phyloP scores from a whole-genome alignment of 108 stramenopile species.

The Nitzschia sp. region DNA sequence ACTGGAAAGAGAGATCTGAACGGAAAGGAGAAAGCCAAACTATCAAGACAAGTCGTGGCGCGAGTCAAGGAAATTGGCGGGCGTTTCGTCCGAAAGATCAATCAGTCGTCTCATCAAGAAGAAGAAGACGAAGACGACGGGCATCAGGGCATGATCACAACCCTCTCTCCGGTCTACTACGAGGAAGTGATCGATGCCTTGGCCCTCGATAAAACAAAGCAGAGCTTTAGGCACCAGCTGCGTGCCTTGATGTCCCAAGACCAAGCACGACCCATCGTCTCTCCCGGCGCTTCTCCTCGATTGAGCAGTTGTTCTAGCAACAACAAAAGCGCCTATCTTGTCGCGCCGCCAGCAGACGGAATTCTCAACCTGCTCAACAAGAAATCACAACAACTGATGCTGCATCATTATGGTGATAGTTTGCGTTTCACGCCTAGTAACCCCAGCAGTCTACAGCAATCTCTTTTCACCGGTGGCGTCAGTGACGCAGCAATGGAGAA shows the following conservation, averaged over 20 bases:
- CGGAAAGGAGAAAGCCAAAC: conserved; percentile 1
- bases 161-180: neutral
- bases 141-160: neutral
- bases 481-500: too few species aligned
- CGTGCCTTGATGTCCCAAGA: neutral
- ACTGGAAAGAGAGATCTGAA: neutral
- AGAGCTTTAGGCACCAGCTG: conserved; percentile 15
- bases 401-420: neutral
- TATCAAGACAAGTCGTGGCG: neutral
- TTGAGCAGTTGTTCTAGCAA: neutral
- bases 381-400: neutral
- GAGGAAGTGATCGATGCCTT: conserved; percentile 12
- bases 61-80: conserved; percentile 6
- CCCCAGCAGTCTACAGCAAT: too few species aligned
- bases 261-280: neutral
- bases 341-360: neutral
- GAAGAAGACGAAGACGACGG: neutral
- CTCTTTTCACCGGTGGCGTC: too few species aligned
- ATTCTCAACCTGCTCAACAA: neutral
- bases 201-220: conserved; percentile 9
- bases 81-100: conserved; percentile 8
- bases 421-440: too few species aligned
- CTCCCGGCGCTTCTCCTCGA: neutral
- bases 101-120: too few species aligned
- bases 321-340: neutral